Evolutionary conservation across 1,284 basidiomycete genomes (phyloP), one percentile per base, ranked within the genome.

Genomic region (Lignosus rhinocerotis): DNA sequence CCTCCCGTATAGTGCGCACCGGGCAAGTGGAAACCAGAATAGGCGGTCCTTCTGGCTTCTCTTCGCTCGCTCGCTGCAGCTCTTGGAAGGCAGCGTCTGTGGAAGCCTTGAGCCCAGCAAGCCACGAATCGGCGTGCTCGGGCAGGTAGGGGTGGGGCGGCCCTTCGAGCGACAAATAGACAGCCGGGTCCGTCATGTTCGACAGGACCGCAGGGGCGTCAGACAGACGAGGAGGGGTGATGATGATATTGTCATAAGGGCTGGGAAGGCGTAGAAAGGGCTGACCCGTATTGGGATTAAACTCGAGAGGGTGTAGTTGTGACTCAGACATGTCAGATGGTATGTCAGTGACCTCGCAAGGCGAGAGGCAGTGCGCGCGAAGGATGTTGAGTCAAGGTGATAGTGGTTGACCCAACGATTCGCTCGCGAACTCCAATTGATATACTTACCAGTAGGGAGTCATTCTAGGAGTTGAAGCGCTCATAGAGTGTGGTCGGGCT

Each of bases 121-220:
- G 38, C 76, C 76, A 80, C 7, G 57, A 54, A 6, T 69, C 64
- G 5, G 77, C 78, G 64, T 76, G 67, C 69, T 79, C 76, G 45
- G 70, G 68, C 8, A 68, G 67, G 71, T 86, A 87, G 8, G 87
- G 87, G 55, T 76, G 76, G 0, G 84, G 82, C 0, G 80, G 78
- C 10, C 74, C 73, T 30, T 67, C 65, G 2, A 87, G 63, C 78
- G 76, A 81, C 32, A 67, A 63, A 52, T 75, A 76, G 9, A 88
- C 74, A 4, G 69, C 64, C 21, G 77, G 75, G 68, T 87, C 81
- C 60, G 85, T 86, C 66, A 87, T 63, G 58, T 76, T 68, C 3
- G 70, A 60, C 9, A 76, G 64, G 30, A 76, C 56, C 25, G 63
- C 61, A 12, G 71, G 67, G 12, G 65, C 75, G 65, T 87, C 85